Percentiles rank a stretch among this genome's conserved stretches.
Evolutionary conservation across 1,139 yeast species (phyloP).

Genomic region (Pichia cactophila): DNA sequence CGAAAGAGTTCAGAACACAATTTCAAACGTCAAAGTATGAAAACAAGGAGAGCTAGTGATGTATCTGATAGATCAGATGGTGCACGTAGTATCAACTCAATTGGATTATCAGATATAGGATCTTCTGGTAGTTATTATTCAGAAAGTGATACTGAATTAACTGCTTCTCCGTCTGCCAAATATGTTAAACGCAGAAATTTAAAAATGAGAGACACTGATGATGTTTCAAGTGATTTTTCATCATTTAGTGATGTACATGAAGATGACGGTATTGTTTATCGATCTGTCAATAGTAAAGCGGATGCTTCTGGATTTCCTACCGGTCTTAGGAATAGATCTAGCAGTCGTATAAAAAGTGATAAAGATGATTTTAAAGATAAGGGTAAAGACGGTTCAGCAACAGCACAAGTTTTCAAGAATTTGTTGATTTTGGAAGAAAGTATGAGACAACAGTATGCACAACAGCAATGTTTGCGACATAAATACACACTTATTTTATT

Average conservation of each 20-base stretch:
- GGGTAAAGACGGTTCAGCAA: slow-evolving; percentile 18
- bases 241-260: background rate
- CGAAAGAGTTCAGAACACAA: slow-evolving; percentile 1
- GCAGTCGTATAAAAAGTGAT: slow-evolving; percentile 12
- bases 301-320: too few relatives aligned
- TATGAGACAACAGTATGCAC: slow-evolving; percentile 69
- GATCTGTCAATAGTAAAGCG: slow-evolving; percentile 1
- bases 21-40: slow-evolving; percentile 1
- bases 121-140: slow-evolving; percentile 13
- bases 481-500: slow-evolving; percentile 64
- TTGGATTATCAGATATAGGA: slow-evolving; percentile 8
- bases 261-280: slow-evolving; percentile 9
- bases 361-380: slow-evolving; percentile 5
- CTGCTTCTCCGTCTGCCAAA: slow-evolving; percentile 13
- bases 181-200: slow-evolving; percentile 3
- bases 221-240: background rate
- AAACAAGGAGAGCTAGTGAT: slow-evolving; percentile 22
- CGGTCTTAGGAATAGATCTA: slow-evolving; percentile 10
- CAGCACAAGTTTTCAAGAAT: slow-evolving; percentile 73
- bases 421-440: slow-evolving; percentile 79
- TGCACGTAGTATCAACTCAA: slow-evolving; percentile 6
- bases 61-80: slow-evolving; percentile 20
- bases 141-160: slow-evolving; percentile 18
- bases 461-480: slow-evolving; percentile 60
- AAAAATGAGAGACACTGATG: background rate